Evolutionary conservation across 2,329 filamentous ascomycete species (phyloP), one percentile per base, ranked within the genome.

Genomic region (Fusarium devonianum): DNA sequence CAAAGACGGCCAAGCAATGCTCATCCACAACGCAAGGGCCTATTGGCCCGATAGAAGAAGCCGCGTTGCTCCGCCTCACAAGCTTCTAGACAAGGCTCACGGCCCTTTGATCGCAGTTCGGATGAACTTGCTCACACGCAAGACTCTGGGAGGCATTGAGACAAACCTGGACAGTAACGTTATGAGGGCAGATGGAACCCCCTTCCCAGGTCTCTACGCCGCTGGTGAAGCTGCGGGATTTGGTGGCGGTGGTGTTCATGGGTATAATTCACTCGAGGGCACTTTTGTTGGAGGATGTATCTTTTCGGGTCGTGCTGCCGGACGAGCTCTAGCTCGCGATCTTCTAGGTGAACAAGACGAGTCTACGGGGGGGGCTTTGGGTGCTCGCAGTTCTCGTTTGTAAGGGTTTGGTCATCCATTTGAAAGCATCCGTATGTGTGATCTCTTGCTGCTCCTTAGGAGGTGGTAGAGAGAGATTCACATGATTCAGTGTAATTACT

Each of bases 281-380:
- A 85, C 83, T 0, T 86, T 86, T 61, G 59, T 86, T 4, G 83
- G 83, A 11, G 83, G 83, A 1, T 86, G 83, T 49, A 84, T 86
- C 58, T 86, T 86, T 58, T 85, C 82, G 0, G 83, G 83, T 0
- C 69, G 82, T 5, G 78, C 78, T 1, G 83, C 82, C 0, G 83
- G 83, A 0, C 70, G 77, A 8, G 81, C 76, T 1, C 78, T 86
- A 58, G 80, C 76, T 0, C 75, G 78, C 4, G 79, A 83, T 55
- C 26, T 73, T 7, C 7, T 64, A 19, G 60, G 58, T 3, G 40
- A 59, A 18, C 25, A 34, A 3, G 30, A 5, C 21, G 12, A 41
- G n/a, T 19, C 16, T 7, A 10, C 17, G 3, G 34, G 17, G 4
- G 16, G 5, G 5, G 11, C 28, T 9, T 12, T 6, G 11, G 16